Evolutionary conservation across 768 basidiomycete species (phyloP).

Genomic region (Tulasnella sp.): DNA sequence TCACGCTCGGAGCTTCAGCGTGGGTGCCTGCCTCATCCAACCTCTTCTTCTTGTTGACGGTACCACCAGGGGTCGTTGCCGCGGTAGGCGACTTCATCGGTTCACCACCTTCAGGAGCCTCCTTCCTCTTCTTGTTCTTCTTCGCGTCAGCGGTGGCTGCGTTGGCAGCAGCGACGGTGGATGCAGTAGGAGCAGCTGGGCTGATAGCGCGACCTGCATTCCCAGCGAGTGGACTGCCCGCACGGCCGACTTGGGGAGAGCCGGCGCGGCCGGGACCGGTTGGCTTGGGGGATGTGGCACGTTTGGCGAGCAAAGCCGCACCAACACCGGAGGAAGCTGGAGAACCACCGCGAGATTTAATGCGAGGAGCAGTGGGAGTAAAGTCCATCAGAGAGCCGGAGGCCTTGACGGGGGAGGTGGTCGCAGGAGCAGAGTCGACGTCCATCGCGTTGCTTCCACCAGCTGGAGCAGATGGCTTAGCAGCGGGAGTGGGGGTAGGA

Average conservation of each 20-base stretch:
- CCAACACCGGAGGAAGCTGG: slow-evolving; percentile 38
- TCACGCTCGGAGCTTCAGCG: slow-evolving; percentile 11
- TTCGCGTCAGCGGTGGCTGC: slow-evolving; percentile 29
- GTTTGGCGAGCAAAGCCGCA: slow-evolving; percentile 61
- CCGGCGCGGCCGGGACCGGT: slow-evolving; percentile 33
- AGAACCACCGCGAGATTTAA: slow-evolving; percentile 48
- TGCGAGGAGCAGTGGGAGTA: slow-evolving; percentile 21
- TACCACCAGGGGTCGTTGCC: not conserved
- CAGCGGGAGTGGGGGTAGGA: slow-evolving; percentile 30
- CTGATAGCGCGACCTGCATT: slow-evolving; percentile 27
- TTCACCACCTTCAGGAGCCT: slow-evolving; percentile 27
- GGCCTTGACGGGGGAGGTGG: slow-evolving; percentile 25
- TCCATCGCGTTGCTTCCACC: slow-evolving; percentile 31
- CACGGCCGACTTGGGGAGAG: slow-evolving; percentile 20
- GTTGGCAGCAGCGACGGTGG: slow-evolving; percentile 30
- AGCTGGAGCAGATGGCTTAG: slow-evolving; percentile 33
- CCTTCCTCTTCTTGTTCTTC: slow-evolving; percentile 51
- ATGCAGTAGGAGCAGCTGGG: slow-evolving; percentile 23
- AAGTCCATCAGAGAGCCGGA: slow-evolving; percentile 20
- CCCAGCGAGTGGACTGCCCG: slow-evolving; percentile 44
- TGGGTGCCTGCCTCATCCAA: not conserved
- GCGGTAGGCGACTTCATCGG: slow-evolving; percentile 7
- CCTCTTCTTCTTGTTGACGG: slow-evolving; percentile 39
- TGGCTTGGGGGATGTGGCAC: slow-evolving; percentile 71
- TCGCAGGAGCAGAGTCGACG: slow-evolving; percentile 40